A percentile compares a stretch with the other conserved stretches of the same genome.
These are phyloP conservation scores for Populus deltoides DNA, from an alignment of 345 rosid genomes.

Conservation along the genomic window DNA sequence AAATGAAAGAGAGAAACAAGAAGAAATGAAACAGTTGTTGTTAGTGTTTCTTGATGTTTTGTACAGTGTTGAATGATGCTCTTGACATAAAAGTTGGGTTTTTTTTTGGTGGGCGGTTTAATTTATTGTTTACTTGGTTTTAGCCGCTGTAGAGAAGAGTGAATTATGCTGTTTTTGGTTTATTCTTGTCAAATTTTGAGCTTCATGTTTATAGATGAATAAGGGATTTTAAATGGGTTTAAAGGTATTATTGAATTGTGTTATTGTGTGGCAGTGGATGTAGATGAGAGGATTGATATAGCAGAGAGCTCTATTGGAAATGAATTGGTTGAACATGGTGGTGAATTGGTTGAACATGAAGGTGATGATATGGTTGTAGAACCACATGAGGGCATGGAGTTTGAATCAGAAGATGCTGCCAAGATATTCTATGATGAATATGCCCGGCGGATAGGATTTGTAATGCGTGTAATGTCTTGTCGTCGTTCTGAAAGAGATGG, in stretches of 20 bases:
- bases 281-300: slow-evolving; percentile 40
- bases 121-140: neutral
- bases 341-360: slow-evolving; percentile 26
- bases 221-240: neutral
- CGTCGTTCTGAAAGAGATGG: slow-evolving; percentile 92
- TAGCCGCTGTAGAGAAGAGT: neutral
- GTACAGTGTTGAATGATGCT: neutral
- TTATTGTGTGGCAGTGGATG: slow-evolving; percentile 44
- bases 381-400: slow-evolving; percentile 79
- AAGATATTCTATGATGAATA: slow-evolving; percentile 81
- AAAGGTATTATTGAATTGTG: slow-evolving; percentile 6
- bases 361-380: slow-evolving; percentile 43
- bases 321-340: slow-evolving; percentile 28
- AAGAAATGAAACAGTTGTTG: neutral
- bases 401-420: slow-evolving; percentile 85
- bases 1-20: neutral
- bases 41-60: neutral
- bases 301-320: slow-evolving; percentile 40
- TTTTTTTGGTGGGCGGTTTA: neutral
- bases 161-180: neutral
- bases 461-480: slow-evolving; percentile 94
- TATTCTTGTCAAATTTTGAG: neutral
- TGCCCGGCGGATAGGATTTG: slow-evolving; percentile 75
- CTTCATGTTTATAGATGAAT: neutral
- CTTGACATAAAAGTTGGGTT: neutral